A percentile compares a stretch with the other conserved stretches of the same genome.
Conservation (phyloP, 2,329 filamentous ascomycete species). For the Clarireedia homoeocarpa region DNA sequence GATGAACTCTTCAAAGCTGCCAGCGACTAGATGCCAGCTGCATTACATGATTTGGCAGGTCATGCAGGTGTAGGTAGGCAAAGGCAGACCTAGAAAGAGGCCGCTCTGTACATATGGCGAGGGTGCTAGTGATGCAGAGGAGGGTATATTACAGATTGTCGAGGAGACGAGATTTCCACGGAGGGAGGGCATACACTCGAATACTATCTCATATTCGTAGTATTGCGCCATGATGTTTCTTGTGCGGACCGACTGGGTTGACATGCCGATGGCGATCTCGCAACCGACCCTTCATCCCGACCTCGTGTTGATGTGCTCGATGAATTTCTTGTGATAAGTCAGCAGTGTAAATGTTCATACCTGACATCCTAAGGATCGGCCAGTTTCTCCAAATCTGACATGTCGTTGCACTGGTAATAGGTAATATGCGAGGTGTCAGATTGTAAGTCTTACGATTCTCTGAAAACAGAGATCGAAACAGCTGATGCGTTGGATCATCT, state of each 20-base stretch:
- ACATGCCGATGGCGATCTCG: not conserved
- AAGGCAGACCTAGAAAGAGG: not conserved
- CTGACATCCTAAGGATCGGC: not conserved
- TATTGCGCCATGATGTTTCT: not conserved
- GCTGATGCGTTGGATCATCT: not conserved
- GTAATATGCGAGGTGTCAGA: not conserved
- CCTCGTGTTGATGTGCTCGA: not conserved
- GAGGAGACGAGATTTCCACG: too few relatives aligned
- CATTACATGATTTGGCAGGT: not conserved
- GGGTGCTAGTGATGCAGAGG: too few relatives aligned
- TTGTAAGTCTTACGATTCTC: not conserved
- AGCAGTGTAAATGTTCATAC: not conserved
- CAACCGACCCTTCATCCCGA: not conserved
- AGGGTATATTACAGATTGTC: too few relatives aligned
- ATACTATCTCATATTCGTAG: too few relatives aligned
- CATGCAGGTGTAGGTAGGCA: not conserved
- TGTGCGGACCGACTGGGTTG: not conserved
- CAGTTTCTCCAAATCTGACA: constrained; percentile 1
- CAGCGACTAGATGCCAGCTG: not conserved
- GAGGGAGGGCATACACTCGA: too few relatives aligned
- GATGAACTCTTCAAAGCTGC: not conserved
- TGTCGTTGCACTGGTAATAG: not conserved
- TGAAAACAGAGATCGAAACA: not conserved
- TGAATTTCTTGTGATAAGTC: not conserved
- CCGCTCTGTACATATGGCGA: not conserved